Evolutionary conservation across 2,329 filamentous ascomycete genomes (phyloP), one percentile per base, ranked within the genome.

Genomic region (Curvularia sp.): DNA sequence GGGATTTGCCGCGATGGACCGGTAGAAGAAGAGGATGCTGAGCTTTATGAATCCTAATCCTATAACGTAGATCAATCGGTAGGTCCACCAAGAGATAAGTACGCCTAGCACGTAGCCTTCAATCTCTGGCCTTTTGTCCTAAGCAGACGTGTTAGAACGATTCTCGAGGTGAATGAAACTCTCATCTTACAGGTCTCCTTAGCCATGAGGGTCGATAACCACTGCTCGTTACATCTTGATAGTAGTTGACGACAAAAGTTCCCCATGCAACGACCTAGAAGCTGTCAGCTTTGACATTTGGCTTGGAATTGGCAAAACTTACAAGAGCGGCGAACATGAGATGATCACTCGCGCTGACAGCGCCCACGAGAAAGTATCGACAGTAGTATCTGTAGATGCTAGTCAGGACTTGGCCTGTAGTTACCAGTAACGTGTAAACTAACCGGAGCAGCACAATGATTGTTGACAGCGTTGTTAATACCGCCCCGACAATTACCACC

Each of bases 381-480:
- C 72, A 74, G 55, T 72, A 76, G 56, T 74, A 76, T 53, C 74
- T 75, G 42, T 53, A 32, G 15, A 25, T 15, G 12, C 25, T 15
- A 23, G 36, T 66, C 32, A 66, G 58, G 45, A 23, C n/a, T 28
- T 21, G 7, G 4, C 39, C 12, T 9, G 23, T 23, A 5, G 19
- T 36, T 15, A n/a, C 23, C 9, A 46, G 30, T 6, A 7, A 18
- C 34, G 39, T 21, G n/a, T 23, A 23, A 34, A 60, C 68, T 38
- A 60, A 76, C 74, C 74, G 71, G 39, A 75, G 54, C 0, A 53
- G 65, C 42, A 76, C 68, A 12, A 76, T 59, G 13, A 76, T 55
- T 6, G 72, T 76, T n/a, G 73, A 75, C 27, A 75, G 38, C 36
- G 69, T 68, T n/a, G 74, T 76, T 62, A 76, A 61, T n/a, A 67